Evolutionary conservation across 2,329 filamentous ascomycete genomes (phyloP).

Genomic region (Ilyonectria mors-panacis): DNA sequence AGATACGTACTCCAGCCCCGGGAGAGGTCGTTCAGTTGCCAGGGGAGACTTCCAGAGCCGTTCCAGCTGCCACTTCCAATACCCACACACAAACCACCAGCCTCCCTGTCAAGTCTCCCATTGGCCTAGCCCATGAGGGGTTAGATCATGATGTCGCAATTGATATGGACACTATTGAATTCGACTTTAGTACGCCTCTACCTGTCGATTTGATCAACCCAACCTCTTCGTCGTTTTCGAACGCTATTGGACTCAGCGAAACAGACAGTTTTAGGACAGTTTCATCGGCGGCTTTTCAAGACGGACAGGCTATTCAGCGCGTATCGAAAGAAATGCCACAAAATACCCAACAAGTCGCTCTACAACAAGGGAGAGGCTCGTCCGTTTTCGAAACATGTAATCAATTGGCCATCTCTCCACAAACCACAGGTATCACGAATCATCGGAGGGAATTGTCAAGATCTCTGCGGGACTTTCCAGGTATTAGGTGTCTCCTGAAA

Average conservation of each 20-base stretch:
- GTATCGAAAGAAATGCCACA: not conserved
- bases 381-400: not conserved
- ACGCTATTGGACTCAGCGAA: not conserved
- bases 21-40: not conserved
- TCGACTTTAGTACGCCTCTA: not conserved
- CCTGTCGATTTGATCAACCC: no score
- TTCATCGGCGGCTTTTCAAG: not conserved
- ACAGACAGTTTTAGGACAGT: not conserved
- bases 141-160: not conserved
- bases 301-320: not conserved
- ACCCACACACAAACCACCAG: rapidly evolving
- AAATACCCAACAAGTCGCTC: not conserved
- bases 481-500: no score
- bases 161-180: not conserved
- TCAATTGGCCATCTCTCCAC: not conserved
- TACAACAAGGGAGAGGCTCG: no score
- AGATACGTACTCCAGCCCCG: slow-evolving; percentile 12
- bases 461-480: not conserved
- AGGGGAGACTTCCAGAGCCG: no score
- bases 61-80: not conserved
- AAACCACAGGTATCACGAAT: not conserved
- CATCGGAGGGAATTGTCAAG: not conserved
- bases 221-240: no score
- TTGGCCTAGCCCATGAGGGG: not conserved
- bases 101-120: no score